Evolutionary conservation across 2,329 filamentous ascomycete species (phyloP), one percentile per base, ranked within the genome.

Genomic region (Monilinia aucupariae): DNA sequence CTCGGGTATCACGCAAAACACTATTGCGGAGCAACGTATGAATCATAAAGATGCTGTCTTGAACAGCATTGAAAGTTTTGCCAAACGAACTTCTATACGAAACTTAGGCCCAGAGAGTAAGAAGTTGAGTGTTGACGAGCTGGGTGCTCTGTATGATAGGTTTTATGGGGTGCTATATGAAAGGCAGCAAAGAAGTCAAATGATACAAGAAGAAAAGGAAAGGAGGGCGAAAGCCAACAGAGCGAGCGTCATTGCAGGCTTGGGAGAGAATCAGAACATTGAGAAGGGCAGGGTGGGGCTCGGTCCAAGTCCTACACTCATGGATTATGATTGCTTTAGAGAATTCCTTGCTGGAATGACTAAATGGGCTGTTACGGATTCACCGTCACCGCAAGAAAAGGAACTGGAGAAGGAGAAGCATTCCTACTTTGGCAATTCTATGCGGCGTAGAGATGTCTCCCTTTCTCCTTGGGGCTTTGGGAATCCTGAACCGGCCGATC

Each of bases 61-160:
- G 62, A 92, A 92, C 74, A 97, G 92, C 68, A 97, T 99, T 72
- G 94, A 97, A 77, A 96, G 86, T 70, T 99, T 99, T 73, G 92
- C 94, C 59, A 99, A 97, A 78, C 86, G 94, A 68, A 99, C 94
- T 3, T 96, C 93, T 1, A 96, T 99, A 66, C 85, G 94, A 43
- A 99, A 99, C 71, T 83, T 99, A 32, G 94, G 94, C 0, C 92
- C 93, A 0, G 94, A 99, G 69, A 97, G 92, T 80, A 99, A 97
- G 77, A 85, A 92, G 60, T 79, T 99, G 41, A 91, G 85, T 71
- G 80, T 87, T 8, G 91, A 93, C 56, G 94, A 99, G 72, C 82
- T 99, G 4, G 90, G 91, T 37, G 89, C 91, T 48, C 79, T 97
- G 27, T 99, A 99, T 72, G 94, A 99, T 75, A 86, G 91, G 49